Base-by-base conservation (phyloP, 805 yeast genomes). In the Wickerhamomyces subpelliculosus region DNA sequence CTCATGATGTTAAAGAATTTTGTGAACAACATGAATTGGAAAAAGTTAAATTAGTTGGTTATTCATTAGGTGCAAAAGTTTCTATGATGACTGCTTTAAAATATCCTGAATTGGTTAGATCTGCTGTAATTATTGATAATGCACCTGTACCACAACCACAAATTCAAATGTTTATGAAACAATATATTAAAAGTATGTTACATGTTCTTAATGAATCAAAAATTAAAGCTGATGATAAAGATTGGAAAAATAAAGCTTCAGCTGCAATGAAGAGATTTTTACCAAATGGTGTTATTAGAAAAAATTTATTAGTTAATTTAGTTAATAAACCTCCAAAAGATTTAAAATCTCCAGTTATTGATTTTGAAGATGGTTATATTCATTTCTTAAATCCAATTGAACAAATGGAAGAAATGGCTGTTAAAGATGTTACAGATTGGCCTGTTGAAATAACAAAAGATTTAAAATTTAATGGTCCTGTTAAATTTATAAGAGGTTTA, bases 201-300 rank as follows among this genome's bases (percentile, higher is more conserved):
- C 87, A 90, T 75, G 83, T 90, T 55, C 82, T 95, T 45, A 84
- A 84, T 68, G 80, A 86, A 49, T 48, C 49, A 8, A 46, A 44
- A 17, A 54, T 58, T 25, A 42, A 36, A 21, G 47, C 55, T 13
- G 42, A 39, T 14, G 58, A 57, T 38, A 54, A 55, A 37, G 52
- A 50, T 26, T 52, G 61, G 61, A 94, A 96, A 35, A 87, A 89
- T 51, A 90, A 90, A 70, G 96, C 96, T 39, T 81, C 90, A 41
- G 84, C 85, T 60, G 75, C 90, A 63, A 80, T 86, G 59, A 89
- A 88, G 61, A 89, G 86, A 70, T 93, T 88, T 65, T 84, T 90
- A 68, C 98, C 98, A 47, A 93, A 90, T 71, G 55, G 47, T 16
- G 45, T 51, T 14, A 44, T 48, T 17, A 54, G 72, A 38, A 44